phyloP scores from a whole-genome alignment of 1,284 basidiomycete species.

The Moesziomyces sp. region DNA sequence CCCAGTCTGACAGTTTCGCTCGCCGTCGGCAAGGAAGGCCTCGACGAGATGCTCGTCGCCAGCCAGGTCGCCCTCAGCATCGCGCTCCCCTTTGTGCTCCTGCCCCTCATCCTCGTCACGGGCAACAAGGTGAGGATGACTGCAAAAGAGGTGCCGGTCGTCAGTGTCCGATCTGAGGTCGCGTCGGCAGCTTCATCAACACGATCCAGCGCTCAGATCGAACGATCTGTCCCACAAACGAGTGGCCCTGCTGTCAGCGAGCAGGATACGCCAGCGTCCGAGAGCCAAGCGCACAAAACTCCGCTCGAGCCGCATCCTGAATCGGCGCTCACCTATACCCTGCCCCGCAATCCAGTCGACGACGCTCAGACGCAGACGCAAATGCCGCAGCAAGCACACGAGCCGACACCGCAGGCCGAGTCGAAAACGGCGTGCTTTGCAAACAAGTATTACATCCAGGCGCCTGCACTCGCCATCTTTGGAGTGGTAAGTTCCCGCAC shows the following conservation, averaged over 20 bases:
- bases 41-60: slow-evolving; percentile 83
- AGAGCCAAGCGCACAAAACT: no score
- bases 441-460: slow-evolving; percentile 38
- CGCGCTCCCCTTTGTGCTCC: slow-evolving; percentile 77
- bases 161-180: neutral
- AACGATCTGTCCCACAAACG: neutral
- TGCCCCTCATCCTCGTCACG: slow-evolving; percentile 61
- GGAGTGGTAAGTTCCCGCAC: slow-evolving; percentile 10
- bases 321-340: no score
- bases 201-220: slow-evolving; percentile 10
- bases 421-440: slow-evolving; percentile 28
- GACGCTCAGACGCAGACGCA: neutral
- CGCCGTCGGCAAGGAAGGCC: slow-evolving; percentile 78
- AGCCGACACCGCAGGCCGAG: neutral
- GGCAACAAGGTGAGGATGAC: slow-evolving; percentile 50
- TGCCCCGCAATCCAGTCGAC: no score
- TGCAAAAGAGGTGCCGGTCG: slow-evolving; percentile 13
- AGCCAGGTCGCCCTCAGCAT: slow-evolving; percentile 89
- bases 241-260: no score
- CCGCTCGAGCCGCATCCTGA: neutral
- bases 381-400: neutral
- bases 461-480: slow-evolving; percentile 35
- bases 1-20: slow-evolving; percentile 85
- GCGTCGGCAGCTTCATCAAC: slow-evolving; percentile 6
- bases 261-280: no score